Evolutionary conservation across 1,284 basidiomycete genomes (phyloP).

Genomic region (Neonothopanus nambi): DNA sequence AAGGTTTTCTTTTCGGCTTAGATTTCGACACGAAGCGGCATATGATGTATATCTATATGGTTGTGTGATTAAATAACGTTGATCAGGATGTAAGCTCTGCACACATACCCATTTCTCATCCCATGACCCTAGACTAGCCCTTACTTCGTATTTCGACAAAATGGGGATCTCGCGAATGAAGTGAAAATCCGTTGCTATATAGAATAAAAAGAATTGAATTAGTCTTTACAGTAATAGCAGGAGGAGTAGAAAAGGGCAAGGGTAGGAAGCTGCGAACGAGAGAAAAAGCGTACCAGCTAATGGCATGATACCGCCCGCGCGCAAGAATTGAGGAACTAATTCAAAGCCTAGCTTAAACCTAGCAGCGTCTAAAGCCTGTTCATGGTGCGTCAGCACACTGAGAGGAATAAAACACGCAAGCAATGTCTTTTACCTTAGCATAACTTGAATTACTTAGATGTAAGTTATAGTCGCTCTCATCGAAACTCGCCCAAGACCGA

Average conservation of each 20-base stretch:
- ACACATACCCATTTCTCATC: conserved; percentile 82
- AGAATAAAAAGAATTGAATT: not conserved
- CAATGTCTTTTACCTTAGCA: conserved; percentile 52
- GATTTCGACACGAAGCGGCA: conserved; percentile 31
- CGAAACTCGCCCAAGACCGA: conserved; percentile 60
- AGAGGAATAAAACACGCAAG: not conserved
- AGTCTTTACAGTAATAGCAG: not conserved
- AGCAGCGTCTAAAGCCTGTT: conserved; percentile 35
- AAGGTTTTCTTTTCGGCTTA: conserved; percentile 1
- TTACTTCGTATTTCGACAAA: conserved; percentile 69
- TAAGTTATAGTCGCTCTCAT: conserved; percentile 70
- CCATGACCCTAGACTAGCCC: conserved; percentile 67
- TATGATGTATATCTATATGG: conserved; percentile 28
- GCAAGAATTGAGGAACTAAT: conserved; percentile 62
- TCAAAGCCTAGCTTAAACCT: conserved; percentile 49
- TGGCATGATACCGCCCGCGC: conserved; percentile 66
- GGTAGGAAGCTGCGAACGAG: not conserved
- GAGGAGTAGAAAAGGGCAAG: not conserved
- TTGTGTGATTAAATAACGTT: not conserved
- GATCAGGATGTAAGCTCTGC: not conserved
- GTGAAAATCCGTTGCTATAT: conserved; percentile 69
- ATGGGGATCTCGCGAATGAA: conserved; percentile 83
- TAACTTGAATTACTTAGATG: conserved; percentile 81
- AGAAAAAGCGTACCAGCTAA: conserved; percentile 71
- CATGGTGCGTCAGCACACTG: not conserved